phyloP scores from a whole-genome alignment of 139 green algal genomes.

The Desmodesmus armatus region DNA sequence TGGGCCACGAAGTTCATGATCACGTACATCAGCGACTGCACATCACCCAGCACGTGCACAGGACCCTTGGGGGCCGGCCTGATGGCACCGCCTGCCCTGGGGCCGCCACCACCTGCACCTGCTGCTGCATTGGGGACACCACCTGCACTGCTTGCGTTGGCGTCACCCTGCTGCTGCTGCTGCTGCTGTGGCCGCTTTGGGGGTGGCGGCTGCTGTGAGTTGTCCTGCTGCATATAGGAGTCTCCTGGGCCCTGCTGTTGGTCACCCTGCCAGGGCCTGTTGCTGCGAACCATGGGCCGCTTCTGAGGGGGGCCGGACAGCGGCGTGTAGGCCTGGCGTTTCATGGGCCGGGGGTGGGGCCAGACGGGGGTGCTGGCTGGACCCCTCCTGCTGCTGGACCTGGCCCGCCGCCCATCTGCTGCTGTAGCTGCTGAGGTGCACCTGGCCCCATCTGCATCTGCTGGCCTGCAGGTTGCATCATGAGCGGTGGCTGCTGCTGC shows the following conservation, averaged over 20 bases:
- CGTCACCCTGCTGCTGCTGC: not conserved
- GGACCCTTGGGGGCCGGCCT: not conserved
- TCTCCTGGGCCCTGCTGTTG: not conserved
- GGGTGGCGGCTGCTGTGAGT: not conserved
- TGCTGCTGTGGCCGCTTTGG: not conserved
- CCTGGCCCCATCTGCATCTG: conserved; percentile 1
- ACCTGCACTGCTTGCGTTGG: not conserved
- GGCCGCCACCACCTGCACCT: not conserved
- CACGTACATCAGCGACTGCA: not conserved
- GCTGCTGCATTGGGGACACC: not conserved
- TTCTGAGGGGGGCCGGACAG: not conserved
- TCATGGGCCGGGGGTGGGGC: conserved; percentile 10
- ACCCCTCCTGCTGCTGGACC: not conserved
- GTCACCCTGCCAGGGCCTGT: not conserved
- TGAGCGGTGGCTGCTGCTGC: too few species aligned
- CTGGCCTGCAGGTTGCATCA: not conserved
- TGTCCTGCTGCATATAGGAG: too few species aligned
- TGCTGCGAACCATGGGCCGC: not conserved
- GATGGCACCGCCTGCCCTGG: not conserved
- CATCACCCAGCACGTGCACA: conserved; percentile 26
- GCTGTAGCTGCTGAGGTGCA: too few species aligned
- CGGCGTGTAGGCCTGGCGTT: not conserved
- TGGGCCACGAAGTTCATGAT: conserved; percentile 27
- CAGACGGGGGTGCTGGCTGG: not conserved
- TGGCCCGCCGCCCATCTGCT: not conserved